These are phyloP conservation scores for Anaeromyces robustus DNA, from an alignment of 192 early-diverging fungal species.

Conservation along the genomic window DNA sequence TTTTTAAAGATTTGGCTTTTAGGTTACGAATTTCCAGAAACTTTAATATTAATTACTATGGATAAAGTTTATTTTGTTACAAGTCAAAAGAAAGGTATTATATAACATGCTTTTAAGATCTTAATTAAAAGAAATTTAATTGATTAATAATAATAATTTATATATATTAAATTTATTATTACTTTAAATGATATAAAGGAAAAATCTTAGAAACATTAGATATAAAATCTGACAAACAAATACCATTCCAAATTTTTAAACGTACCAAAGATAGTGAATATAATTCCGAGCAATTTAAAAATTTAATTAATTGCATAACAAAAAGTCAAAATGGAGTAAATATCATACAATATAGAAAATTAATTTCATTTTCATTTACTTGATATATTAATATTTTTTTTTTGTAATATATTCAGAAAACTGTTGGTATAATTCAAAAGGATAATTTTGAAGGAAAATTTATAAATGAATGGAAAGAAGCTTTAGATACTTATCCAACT, in stretches of 20 bases:
- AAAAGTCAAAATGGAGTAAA: slow-evolving; percentile 3
- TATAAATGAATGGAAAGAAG: slow-evolving; percentile 57
- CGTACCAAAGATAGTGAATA: slow-evolving; percentile 59
- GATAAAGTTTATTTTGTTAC: slow-evolving; percentile 65
- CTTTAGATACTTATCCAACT: slow-evolving; percentile 11
- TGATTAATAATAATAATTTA: neutral
- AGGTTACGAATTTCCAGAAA: slow-evolving; percentile 82
- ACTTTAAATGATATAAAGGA: slow-evolving; percentile 31
- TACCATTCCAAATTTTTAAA: slow-evolving; percentile 60
- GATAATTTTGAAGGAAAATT: slow-evolving; percentile 63
- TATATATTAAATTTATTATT: neutral
- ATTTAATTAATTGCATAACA: slow-evolving; percentile 17
- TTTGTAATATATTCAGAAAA: slow-evolving; percentile 17
- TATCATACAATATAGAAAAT: neutral
- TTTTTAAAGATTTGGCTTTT: slow-evolving; percentile 85
- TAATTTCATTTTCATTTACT: too few species aligned
- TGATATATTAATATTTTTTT: too few species aligned
- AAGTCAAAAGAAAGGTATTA: slow-evolving; percentile 65
- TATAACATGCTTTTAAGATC: too few species aligned
- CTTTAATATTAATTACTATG: slow-evolving; percentile 56
- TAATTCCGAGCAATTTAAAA: slow-evolving; percentile 47
- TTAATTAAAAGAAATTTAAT: neutral
- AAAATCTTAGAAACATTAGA: slow-evolving; percentile 40
- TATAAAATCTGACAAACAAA: slow-evolving; percentile 17
- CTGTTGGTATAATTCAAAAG: slow-evolving; percentile 61